phyloP scores from a whole-genome alignment of 2,329 filamentous ascomycete genomes.

The Aspergillus quadrilineatus region DNA sequence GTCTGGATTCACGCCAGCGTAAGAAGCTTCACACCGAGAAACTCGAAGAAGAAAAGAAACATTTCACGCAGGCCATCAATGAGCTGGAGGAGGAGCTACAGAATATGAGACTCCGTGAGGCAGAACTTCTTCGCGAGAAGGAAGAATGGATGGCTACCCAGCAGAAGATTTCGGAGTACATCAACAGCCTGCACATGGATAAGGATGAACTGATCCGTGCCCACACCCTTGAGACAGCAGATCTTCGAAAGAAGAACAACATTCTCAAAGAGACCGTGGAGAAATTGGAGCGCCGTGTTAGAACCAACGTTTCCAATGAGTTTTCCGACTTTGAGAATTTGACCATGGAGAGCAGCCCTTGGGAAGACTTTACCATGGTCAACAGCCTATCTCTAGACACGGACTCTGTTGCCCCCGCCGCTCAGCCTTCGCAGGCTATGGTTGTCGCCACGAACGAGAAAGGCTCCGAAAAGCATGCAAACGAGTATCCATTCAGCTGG shows the following conservation, averaged over 20 bases:
- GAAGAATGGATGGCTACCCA: slow-evolving; percentile 68
- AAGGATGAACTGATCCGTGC: slow-evolving; percentile 87
- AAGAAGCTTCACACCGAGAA: slow-evolving; percentile 99
- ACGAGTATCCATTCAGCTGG: slow-evolving; percentile 66
- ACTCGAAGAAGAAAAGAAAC: slow-evolving; percentile 95
- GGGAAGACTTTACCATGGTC: slow-evolving; percentile 80
- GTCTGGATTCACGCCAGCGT: slow-evolving; percentile 90
- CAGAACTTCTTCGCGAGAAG: slow-evolving; percentile 54
- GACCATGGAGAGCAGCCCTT: slow-evolving; percentile 71
- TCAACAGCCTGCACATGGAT: slow-evolving; percentile 75
- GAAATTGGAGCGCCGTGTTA: slow-evolving; percentile 43
- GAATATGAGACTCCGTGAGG: slow-evolving; percentile 63
- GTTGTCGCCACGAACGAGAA: slow-evolving; percentile 45
- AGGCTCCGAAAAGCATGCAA: slow-evolving; percentile 40
- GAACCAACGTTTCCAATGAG: slow-evolving; percentile 60
- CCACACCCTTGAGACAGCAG: slow-evolving; percentile 86
- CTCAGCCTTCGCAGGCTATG: slow-evolving; percentile 27
- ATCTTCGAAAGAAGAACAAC: slow-evolving; percentile 88
- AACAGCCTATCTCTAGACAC: slow-evolving; percentile 55
- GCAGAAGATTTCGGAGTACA: slow-evolving; percentile 70
- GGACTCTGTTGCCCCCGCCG: slow-evolving; percentile 34
- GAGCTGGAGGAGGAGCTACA: slow-evolving; percentile 76
- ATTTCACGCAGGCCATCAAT: slow-evolving; percentile 72
- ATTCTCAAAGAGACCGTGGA: slow-evolving; percentile 69
- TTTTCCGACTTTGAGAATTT: slow-evolving; percentile 83